These are phyloP conservation scores for Xylariaceae sp. DNA, from an alignment of 2,329 filamentous ascomycete genomes.

Conservation along the genomic window DNA sequence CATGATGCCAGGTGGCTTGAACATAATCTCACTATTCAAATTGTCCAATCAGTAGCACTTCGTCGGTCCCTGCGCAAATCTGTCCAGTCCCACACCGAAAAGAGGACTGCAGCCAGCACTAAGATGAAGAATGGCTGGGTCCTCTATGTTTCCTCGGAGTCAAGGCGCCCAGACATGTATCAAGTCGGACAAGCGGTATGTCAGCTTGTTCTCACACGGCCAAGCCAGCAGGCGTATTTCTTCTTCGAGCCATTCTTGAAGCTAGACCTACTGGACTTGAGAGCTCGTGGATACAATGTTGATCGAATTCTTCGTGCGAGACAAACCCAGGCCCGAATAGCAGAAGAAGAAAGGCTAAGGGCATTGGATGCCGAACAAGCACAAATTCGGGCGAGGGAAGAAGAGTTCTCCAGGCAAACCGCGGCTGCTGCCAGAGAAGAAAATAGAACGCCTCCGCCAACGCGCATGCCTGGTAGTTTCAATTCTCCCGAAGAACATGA, in stretches of 20 bases:
- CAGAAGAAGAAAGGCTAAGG: conserved; percentile 74
- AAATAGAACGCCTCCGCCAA: conserved; percentile 39
- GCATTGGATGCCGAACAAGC: conserved; percentile 70
- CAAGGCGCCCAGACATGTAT: conserved; percentile 71
- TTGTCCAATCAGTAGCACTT: conserved; percentile 74
- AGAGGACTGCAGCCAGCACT: conserved; percentile 66
- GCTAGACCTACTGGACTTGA: conserved; percentile 75
- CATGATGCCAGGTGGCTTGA: conserved; percentile 90
- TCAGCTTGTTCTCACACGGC: conserved; percentile 71
- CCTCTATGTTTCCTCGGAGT: conserved; percentile 69
- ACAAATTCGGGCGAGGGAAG: conserved; percentile 55
- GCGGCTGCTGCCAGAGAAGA: conserved; percentile 38
- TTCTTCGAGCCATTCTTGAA: conserved; percentile 90
- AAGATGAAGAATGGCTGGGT: conserved; percentile 53
- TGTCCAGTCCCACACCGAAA: conserved; percentile 66
- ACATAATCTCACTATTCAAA: conserved; percentile 72
- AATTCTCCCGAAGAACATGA: conserved; percentile 24
- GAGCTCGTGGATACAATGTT: conserved; percentile 91
- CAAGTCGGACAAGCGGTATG: conserved; percentile 88
- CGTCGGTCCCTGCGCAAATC: conserved; percentile 71
- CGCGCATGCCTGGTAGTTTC: conserved; percentile 72
- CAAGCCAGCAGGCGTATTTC: conserved; percentile 83
- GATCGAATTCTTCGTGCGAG: conserved; percentile 87
- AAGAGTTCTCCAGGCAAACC: conserved; percentile 46
- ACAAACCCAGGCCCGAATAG: conserved; percentile 80